phyloP scores from a whole-genome alignment of 2,329 filamentous ascomycete genomes.

The Proliferodiscus dingleyae region DNA sequence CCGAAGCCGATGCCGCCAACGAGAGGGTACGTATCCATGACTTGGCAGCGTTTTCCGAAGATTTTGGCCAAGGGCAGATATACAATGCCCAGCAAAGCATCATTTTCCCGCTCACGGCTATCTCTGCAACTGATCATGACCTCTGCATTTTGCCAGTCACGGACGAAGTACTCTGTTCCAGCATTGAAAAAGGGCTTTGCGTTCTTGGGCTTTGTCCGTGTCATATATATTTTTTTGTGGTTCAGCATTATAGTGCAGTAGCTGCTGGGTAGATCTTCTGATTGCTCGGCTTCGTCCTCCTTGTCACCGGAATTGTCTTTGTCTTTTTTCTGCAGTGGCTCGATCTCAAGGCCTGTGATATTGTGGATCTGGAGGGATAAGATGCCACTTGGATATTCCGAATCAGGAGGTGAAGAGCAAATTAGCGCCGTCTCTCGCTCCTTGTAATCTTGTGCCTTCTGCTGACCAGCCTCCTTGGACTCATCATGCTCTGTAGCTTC shows the following conservation, averaged over 20 bases:
- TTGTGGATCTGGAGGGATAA: conserved; percentile 37
- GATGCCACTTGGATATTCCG: conserved; percentile 59
- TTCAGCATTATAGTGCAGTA: conserved; percentile 73
- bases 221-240: conserved; percentile 64
- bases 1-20: conserved; percentile 70
- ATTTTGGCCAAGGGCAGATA: conserved; percentile 60
- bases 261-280: conserved; percentile 60
- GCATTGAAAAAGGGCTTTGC: conserved; percentile 76
- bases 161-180: conserved; percentile 66
- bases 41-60: conserved; percentile 58
- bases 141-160: conserved; percentile 63
- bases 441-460: conserved; percentile 62
- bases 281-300: conserved; percentile 55
- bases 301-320: conserved; percentile 34
- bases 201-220: conserved; percentile 72
- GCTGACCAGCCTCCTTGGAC: conserved; percentile 57
- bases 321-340: conserved; percentile 20
- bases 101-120: conserved; percentile 62
- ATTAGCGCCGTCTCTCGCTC: conserved; percentile 58
- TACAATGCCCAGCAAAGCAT: conserved; percentile 65
- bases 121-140: conserved; percentile 65
- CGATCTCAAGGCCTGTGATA: conserved; percentile 26
- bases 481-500: conserved; percentile 55
- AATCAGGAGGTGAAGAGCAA: conserved; percentile 60
- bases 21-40: conserved; percentile 62